Percentiles rank a stretch among this genome's conserved stretches.
Conservation (phyloP, 225 moss, liverwort and hornwort species). For the Polytrichum formosum region DNA sequence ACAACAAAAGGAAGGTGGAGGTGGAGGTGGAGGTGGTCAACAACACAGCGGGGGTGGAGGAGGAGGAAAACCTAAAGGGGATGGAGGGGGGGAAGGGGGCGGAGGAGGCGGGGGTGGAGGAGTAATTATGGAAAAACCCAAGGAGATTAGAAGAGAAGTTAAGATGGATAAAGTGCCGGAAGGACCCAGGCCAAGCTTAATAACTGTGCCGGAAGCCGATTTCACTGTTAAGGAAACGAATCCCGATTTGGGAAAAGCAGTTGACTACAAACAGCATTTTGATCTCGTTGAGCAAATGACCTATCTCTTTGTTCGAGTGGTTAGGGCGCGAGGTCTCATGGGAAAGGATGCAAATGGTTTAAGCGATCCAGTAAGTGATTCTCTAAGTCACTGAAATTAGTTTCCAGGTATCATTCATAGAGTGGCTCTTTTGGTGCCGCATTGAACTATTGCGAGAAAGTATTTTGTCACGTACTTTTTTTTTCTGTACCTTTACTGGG, state of each 20-base stretch:
- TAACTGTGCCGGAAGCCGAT: conserved; percentile 57
- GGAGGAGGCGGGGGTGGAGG: neutral
- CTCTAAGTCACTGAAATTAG: too few relatives aligned
- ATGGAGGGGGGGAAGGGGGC: neutral
- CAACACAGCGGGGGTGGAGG: neutral
- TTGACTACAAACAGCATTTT: conserved; percentile 67
- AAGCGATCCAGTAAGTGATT: conserved; percentile 36
- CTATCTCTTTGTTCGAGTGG: conserved; percentile 65
- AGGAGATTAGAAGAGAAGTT: conserved; percentile 5
- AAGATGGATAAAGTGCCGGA: conserved; percentile 20
- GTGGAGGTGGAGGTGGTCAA: neutral
- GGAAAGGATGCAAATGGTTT: conserved; percentile 68
- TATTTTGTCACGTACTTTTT: too few relatives aligned
- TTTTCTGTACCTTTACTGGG: neutral
- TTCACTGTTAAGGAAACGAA: conserved; percentile 72
- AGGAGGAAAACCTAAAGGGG: neutral
- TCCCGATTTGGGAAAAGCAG: conserved; percentile 59
- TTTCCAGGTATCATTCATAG: too few relatives aligned
- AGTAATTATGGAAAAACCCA: neutral
- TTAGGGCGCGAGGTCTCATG: conserved; percentile 56
- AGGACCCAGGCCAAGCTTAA: conserved; percentile 25
- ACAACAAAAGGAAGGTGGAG: neutral
- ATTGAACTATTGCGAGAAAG: too few relatives aligned
- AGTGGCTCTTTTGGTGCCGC: too few relatives aligned
- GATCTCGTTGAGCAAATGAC: conserved; percentile 81